These are phyloP conservation scores for Hygrophoropsis aurantiaca DNA, from an alignment of 768 basidiomycete species.

Conservation along the genomic window DNA sequence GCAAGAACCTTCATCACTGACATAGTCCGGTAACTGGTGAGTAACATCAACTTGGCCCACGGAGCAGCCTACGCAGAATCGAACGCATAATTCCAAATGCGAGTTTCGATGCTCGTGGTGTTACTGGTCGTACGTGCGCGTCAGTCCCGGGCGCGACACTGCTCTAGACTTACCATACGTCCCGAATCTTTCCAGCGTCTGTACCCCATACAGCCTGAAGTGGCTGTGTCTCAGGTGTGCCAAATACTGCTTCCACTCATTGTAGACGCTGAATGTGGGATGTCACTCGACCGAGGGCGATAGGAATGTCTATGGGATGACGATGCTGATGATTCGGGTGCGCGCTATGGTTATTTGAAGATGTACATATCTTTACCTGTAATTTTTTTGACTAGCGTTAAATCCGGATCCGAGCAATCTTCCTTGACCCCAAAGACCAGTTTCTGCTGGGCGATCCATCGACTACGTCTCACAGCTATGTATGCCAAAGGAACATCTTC, in stretches of 20 bases:
- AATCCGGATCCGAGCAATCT: conserved; percentile 66
- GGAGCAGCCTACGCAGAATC: too few relatives aligned
- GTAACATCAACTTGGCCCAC: too few relatives aligned
- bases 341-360: conserved; percentile 25
- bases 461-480: conserved; percentile 40
- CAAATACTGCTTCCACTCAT: conserved; percentile 98
- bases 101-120: too few relatives aligned
- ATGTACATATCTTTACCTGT: neutral
- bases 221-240: too few relatives aligned
- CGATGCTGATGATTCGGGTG: conserved; percentile 67
- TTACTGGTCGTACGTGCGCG: too few relatives aligned
- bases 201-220: too few relatives aligned
- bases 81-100: too few relatives aligned
- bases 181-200: too few relatives aligned
- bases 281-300: conserved; percentile 87
- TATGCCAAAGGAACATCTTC: conserved; percentile 37
- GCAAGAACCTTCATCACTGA: too few relatives aligned
- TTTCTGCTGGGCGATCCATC: conserved; percentile 72
- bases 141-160: too few relatives aligned
- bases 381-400: conserved; percentile 37
- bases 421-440: conserved; percentile 75
- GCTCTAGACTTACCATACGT: too few relatives aligned
- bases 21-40: too few relatives aligned
- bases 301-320: conserved; percentile 87
- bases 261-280: conserved; percentile 93